Evolutionary conservation across 352 stramenopile species (phyloP).

Genomic region (Hyphochytrium catenoides): DNA sequence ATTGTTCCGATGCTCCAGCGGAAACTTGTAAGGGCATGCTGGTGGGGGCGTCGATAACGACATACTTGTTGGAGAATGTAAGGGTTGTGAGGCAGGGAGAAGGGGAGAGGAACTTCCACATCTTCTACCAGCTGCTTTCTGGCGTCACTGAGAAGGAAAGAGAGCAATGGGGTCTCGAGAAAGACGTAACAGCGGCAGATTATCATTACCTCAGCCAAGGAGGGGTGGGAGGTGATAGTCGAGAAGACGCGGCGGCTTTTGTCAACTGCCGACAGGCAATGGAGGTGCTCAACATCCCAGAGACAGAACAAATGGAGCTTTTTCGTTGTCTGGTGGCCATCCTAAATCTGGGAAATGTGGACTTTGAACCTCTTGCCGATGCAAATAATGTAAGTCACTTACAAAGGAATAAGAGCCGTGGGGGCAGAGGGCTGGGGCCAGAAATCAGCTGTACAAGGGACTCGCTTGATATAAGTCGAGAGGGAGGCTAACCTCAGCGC

Average conservation of each 20-base stretch:
- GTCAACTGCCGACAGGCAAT: conserved; percentile 39
- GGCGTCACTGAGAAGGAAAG: conserved; percentile 6
- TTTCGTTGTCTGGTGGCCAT: conserved; percentile 55
- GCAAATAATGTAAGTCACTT: too few relatives aligned
- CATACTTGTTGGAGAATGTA: conserved; percentile 81
- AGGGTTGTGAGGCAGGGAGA: conserved; percentile 43
- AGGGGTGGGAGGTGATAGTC: background rate
- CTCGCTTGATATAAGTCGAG: too few relatives aligned
- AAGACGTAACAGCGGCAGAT: background rate
- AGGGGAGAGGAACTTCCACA: conserved; percentile 47
- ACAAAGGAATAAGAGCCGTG: too few relatives aligned
- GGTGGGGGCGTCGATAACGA: conserved; percentile 40
- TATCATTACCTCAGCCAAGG: background rate
- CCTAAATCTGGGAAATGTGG: conserved; percentile 58
- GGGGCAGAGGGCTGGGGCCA: too few relatives aligned
- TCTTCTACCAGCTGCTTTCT: conserved; percentile 41
- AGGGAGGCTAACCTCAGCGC: too few relatives aligned
- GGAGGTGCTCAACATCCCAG: conserved; percentile 42
- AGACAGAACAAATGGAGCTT: conserved; percentile 44
- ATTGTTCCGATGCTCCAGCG: background rate
- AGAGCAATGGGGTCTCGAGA: background rate
- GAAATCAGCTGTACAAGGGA: too few relatives aligned
- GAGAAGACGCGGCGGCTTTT: conserved; percentile 40
- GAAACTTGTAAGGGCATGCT: conserved; percentile 19
- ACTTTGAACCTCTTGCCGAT: too few relatives aligned